Percentiles rank a stretch among this genome's conserved stretches.
Evolutionary conservation across 2,329 filamentous ascomycete species (phyloP).

Genomic region (Fonsecaea erecta): DNA sequence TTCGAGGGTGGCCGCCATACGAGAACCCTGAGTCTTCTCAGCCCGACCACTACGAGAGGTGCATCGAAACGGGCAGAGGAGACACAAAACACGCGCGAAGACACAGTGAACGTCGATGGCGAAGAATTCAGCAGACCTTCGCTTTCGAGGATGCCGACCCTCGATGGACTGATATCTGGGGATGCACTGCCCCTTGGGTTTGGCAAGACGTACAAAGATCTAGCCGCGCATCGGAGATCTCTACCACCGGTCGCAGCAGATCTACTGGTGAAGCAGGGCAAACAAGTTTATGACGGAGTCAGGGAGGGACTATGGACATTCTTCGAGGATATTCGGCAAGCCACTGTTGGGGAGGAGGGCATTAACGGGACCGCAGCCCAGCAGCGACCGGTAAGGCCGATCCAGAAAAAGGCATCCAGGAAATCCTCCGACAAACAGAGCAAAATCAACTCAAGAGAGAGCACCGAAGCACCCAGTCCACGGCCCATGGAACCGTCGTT

Average conservation of each 20-base stretch:
- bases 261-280: slow-evolving; percentile 61
- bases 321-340: slow-evolving; percentile 91
- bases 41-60: slow-evolving; percentile 26
- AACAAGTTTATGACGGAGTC: slow-evolving; percentile 87
- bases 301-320: slow-evolving; percentile 91
- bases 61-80: neutral
- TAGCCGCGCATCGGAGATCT: slow-evolving; percentile 48
- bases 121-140: slow-evolving; percentile 7
- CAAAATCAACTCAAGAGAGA: neutral
- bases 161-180: slow-evolving; percentile 36
- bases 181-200: slow-evolving; percentile 33
- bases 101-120: slow-evolving; percentile 1
- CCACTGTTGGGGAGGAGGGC: slow-evolving; percentile 92
- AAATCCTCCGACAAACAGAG: slow-evolving; percentile 44
- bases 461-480: slow-evolving; percentile 4
- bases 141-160: slow-evolving; percentile 27
- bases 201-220: slow-evolving; percentile 43
- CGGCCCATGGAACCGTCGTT: slow-evolving; percentile 51
- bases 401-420: slow-evolving; percentile 47
- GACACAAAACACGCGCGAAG: neutral
- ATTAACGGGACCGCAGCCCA: slow-evolving; percentile 56
- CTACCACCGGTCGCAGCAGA: slow-evolving; percentile 55
- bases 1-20: slow-evolving; percentile 67
- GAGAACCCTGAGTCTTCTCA: slow-evolving; percentile 78
- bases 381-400: slow-evolving; percentile 41